Evolutionary conservation across 345 rosid genomes (phyloP).

Genomic region (Salix viminalis): DNA sequence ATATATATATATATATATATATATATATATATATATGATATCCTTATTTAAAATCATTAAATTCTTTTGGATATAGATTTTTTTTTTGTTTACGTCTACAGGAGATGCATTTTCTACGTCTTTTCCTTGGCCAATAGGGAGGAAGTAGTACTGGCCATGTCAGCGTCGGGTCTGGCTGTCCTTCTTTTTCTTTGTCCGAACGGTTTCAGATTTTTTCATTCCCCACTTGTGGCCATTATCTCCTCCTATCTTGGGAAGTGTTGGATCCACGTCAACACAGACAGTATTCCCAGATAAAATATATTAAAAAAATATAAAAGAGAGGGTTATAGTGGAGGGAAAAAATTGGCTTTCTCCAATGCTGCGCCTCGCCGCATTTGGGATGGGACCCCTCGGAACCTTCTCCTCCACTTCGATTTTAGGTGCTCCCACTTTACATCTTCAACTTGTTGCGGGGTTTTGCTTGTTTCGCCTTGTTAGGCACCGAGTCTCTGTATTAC

Average conservation of each 20-base stretch:
- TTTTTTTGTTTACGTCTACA: not conserved
- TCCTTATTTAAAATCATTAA: no score
- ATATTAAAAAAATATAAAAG: not conserved
- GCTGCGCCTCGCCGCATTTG: constrained; percentile 47
- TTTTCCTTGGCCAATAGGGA: constrained; percentile 1
- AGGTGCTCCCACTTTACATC: not conserved
- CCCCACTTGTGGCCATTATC: constrained; percentile 6
- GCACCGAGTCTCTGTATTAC: no score
- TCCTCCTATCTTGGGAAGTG: constrained; percentile 35
- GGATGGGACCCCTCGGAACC: constrained; percentile 27
- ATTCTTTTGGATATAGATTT: no score
- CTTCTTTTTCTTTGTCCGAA: not conserved
- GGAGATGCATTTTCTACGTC: constrained; percentile 18
- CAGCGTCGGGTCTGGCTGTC: constrained; percentile 25
- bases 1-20: no score
- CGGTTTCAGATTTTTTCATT: not conserved
- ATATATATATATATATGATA: no score
- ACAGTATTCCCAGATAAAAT: not conserved
- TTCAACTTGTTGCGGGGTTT: not conserved
- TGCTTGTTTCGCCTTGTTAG: not conserved
- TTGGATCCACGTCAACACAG: constrained; percentile 31
- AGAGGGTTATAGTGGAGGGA: not conserved
- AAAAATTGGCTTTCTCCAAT: not conserved
- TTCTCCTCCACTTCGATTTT: constrained; percentile 16
- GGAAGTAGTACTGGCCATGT: constrained; percentile 28